Evolutionary conservation across 352 stramenopile species (phyloP).

Genomic region (Globisporangium irregulare): DNA sequence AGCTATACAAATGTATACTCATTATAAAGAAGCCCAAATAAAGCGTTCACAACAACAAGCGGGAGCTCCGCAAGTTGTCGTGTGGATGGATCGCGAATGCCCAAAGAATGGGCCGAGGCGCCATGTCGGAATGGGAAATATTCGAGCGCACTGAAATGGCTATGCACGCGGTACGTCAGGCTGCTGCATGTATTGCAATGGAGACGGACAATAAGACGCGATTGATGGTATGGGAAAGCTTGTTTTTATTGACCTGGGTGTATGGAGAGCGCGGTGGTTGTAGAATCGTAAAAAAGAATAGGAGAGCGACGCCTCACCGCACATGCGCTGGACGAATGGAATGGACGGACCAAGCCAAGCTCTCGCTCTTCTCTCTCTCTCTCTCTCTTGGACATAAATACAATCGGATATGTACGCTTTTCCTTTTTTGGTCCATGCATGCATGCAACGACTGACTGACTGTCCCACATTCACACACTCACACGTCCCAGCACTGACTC

Average conservation of each 20-base stretch:
- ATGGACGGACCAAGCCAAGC: constrained; percentile 9
- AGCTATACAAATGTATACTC: neutral
- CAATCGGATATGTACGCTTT: constrained; percentile 2
- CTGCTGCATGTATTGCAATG: neutral
- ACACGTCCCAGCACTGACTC: constrained; percentile 1
- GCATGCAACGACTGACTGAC: neutral
- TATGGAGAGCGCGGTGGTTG: neutral
- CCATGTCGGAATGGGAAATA: neutral
- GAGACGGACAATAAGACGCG: neutral
- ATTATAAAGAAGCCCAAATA: neutral
- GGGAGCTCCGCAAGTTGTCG: neutral
- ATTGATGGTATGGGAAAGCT: neutral
- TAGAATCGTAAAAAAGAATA: neutral
- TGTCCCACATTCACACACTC: neutral
- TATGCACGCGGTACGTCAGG: neutral
- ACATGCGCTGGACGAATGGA: constrained; percentile 12
- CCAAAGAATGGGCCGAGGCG: neutral
- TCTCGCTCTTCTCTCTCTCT: constrained; percentile 5
- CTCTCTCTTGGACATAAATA: constrained; percentile 10
- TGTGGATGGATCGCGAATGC: neutral
- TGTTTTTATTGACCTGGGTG: neutral
- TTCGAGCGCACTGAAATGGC: neutral
- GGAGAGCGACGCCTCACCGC: neutral
- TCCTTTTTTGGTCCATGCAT: neutral
- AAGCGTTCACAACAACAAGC: neutral